Base-by-base conservation (phyloP, 495 filamentous ascomycete genomes). In the Penicillium cosmopolitanum region DNA sequence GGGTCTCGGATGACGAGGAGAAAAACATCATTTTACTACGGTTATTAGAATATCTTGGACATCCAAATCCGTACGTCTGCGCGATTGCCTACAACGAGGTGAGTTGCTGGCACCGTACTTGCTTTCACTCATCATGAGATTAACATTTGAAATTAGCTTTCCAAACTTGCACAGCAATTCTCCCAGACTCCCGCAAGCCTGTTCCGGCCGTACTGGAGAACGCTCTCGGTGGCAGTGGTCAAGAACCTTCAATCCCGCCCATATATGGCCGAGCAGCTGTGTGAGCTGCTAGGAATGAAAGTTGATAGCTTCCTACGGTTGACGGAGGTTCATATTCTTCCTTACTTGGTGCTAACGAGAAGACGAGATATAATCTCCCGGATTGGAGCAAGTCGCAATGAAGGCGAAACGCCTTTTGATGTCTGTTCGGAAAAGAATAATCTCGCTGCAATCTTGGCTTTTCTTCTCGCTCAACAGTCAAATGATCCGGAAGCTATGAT, bases 201-300 rank as follows among this genome's bases (percentile, higher is more conserved):
- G 1, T 88, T 97, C 62, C 83, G 85, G 48, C 93, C 93, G 8
- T 97, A 89, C 70, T 98, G 93, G 93, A 81, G 84, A 61, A 93
- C 80, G 16, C 79, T 98, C 47, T 91, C 91, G 7, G 84, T 91
- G 48, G 82, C 82, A 7, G 89, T 92, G 3, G 87, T 93, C 15
- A 92, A 92, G 69, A 91, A 96, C 60, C 72, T 97, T 34, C 83
- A 87, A 19, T 82, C 83, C 52, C 86, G 87, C 47, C 95, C 96
- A 40, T 89, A 96, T 66, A 90, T 91, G 64, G 87, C 87, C 8
- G 88, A 91, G 60, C 79, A 88, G 38, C 78, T 98, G 16, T 90
- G 93, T 18, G 91, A 96, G 58, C 67, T 97, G 38, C 76, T 96
- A 31, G 83, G 84, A 23, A 85, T 91, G 66, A 88, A 84, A 47